phyloP scores from a whole-genome alignment of 1,284 basidiomycete species.

The Ceratobasidium sp. region DNA sequence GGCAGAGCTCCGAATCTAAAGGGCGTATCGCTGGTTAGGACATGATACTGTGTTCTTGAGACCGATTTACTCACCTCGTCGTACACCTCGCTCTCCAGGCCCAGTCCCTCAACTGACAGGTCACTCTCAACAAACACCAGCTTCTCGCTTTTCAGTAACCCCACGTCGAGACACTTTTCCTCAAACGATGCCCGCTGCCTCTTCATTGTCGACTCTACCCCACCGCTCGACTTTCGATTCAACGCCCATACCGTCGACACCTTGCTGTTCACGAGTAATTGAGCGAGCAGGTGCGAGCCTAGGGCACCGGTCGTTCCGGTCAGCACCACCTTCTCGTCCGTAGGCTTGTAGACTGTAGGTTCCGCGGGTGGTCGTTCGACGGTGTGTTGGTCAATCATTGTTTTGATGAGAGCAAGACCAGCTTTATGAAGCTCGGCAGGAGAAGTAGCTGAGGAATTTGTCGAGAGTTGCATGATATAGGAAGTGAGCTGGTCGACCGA shows the following conservation, averaged over 20 bases:
- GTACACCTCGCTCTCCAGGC: slow-evolving; percentile 48
- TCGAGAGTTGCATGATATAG: neutral
- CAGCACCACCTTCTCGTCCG: slow-evolving; percentile 49
- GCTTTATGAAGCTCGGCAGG: neutral
- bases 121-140: slow-evolving; percentile 49
- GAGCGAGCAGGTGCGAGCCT: slow-evolving; percentile 51
- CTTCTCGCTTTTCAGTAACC: slow-evolving; percentile 30
- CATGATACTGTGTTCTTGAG: neutral
- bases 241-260: slow-evolving; percentile 43
- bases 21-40: neutral
- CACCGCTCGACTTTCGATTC: slow-evolving; percentile 28
- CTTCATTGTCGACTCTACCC: neutral
- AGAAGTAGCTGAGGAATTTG: neutral
- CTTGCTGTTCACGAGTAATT: slow-evolving; percentile 45
- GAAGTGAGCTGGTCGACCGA: neutral
- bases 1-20: slow-evolving; percentile 45
- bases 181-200: slow-evolving; percentile 38
- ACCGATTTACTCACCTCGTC: slow-evolving; percentile 48
- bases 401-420: neutral
- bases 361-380: neutral
- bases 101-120: slow-evolving; percentile 47
- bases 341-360: neutral
- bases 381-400: neutral
- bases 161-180: slow-evolving; percentile 33
- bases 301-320: slow-evolving; percentile 55